Evolutionary conservation across 1,139 yeast species (phyloP), one percentile per base, ranked within the genome.

Genomic region (Debaryomyces robertsiae): DNA sequence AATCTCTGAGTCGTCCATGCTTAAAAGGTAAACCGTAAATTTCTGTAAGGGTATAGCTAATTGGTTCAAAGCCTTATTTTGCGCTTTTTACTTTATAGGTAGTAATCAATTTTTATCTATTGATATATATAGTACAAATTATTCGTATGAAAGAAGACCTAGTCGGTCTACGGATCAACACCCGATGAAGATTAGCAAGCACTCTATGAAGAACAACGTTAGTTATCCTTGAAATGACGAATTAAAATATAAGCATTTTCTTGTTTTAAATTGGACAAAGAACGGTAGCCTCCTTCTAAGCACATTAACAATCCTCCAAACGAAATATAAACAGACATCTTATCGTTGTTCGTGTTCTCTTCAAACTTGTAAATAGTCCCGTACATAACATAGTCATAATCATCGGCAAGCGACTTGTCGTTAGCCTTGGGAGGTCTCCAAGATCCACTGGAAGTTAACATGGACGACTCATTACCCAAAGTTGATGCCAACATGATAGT

Each of bases 321-420:
- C 5, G 98, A 90, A 47, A 90, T 86, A 62, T 89, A 93, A 19
- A 93, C 96, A 18, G 95, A 83, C 69, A 88, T 85, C 55, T 73
- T 71, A 56, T 81, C 85, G 57, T 81, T 84, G 47, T 81, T 84
- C 32, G 78, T 70, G 49, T 84, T 82, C 67, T 93, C 98, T 62
- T 93, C 97, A 60, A 94, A 93, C 64, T 93, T 90, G 74, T 94
- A 94, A 36, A 94, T 95, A 11, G 97, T 91, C 44, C 99, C 99
- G 63, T 91, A 84, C 98, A 93, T 93, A 53, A 93, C 98, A 57
- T 94, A 94, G 61, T 94, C 98, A 67, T 90, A 93, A 59, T 93
- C 98, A 60, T 93, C 98, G 46, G 97, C 96, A 58, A 93, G 75
- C 2, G 94, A 80, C 55, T 84, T 77, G 53, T 90, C 96, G 44